phyloP scores from a whole-genome alignment of 2,329 filamentous ascomycete genomes.

The Fulvia fulva region DNA sequence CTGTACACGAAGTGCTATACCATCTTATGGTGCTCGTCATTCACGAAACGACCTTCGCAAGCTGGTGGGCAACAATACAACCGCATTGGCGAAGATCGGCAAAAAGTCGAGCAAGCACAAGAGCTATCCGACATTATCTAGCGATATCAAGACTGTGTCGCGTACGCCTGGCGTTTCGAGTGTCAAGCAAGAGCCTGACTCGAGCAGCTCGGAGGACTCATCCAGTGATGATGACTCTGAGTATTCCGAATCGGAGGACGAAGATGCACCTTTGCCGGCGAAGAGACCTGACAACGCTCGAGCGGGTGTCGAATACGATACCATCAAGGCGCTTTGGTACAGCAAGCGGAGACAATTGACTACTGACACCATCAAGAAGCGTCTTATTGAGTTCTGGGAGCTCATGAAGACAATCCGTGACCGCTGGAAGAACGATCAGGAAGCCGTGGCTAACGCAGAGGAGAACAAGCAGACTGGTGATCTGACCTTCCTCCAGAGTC shows the following conservation, averaged over 20 bases:
- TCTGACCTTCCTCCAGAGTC: slow-evolving; percentile 52
- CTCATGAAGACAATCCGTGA: slow-evolving; percentile 58
- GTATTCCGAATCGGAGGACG: slow-evolving; percentile 51
- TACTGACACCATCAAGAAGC: slow-evolving; percentile 51
- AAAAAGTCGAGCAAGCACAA: slow-evolving; percentile 29
- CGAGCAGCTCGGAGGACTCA: slow-evolving; percentile 46
- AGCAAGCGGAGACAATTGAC: slow-evolving; percentile 49
- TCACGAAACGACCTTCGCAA: slow-evolving; percentile 46
- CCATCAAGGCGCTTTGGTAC: slow-evolving; percentile 59
- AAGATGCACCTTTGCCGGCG: slow-evolving; percentile 53
- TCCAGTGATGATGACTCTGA: slow-evolving; percentile 47
- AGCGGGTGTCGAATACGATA: slow-evolving; percentile 55
- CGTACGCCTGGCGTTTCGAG: neutral
- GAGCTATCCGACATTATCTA: neutral
- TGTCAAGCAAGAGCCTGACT: slow-evolving; percentile 36
- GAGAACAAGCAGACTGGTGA: slow-evolving; percentile 54
- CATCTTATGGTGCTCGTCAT: slow-evolving; percentile 40
- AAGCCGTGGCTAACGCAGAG: slow-evolving; percentile 55
- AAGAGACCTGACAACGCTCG: slow-evolving; percentile 49
- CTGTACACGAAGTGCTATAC: slow-evolving; percentile 44
- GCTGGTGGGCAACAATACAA: slow-evolving; percentile 40
- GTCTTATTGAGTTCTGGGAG: slow-evolving; percentile 56
- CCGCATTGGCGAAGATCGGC: slow-evolving; percentile 37
- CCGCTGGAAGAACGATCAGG: slow-evolving; percentile 56
- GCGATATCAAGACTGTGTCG: neutral